Conservation (phyloP, 768 basidiomycete genomes). For the Rossbeevera mucosa region DNA sequence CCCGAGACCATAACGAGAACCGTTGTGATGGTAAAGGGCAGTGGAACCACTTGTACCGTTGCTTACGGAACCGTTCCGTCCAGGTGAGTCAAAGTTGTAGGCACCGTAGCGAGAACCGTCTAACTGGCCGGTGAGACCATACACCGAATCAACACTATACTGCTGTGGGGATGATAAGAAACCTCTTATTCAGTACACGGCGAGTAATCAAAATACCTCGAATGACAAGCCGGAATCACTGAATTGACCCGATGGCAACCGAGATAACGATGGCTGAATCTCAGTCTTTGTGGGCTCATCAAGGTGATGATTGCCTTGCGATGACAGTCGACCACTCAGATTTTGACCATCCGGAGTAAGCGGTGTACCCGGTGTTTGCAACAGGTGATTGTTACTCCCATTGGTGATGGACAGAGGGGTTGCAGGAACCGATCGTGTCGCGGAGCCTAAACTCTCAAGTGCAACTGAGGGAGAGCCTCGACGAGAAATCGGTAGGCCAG, state of each 20-base stretch:
- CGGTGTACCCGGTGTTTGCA: constrained; percentile 64
- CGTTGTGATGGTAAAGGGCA: constrained; percentile 74
- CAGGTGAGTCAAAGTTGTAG: constrained; percentile 52
- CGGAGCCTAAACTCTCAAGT: constrained; percentile 53
- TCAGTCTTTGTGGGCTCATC: constrained; percentile 52
- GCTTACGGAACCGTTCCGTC: constrained; percentile 32
- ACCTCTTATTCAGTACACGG: constrained; percentile 1
- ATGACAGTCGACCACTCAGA: constrained; percentile 60
- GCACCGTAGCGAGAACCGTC: constrained; percentile 52
- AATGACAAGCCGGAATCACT: constrained; percentile 52
- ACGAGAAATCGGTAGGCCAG: constrained; percentile 51
- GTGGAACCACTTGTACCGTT: constrained; percentile 57
- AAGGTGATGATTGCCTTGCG: constrained; percentile 40
- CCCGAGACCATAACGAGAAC: constrained; percentile 69
- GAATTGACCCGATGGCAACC: constrained; percentile 56
- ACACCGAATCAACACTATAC: constrained; percentile 55
- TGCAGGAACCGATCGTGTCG: constrained; percentile 78
- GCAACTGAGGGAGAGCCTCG: constrained; percentile 69
- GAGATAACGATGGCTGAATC: constrained; percentile 68
- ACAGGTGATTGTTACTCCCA: constrained; percentile 41
- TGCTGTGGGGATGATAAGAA: constrained; percentile 32
- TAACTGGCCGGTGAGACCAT: constrained; percentile 43
- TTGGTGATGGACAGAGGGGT: constrained; percentile 63
- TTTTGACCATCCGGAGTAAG: constrained; percentile 55
- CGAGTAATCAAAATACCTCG: constrained; percentile 39